These are phyloP conservation scores for Colletotrichum caudatum DNA, from an alignment of 2,329 filamentous ascomycete species.

Conservation along the genomic window DNA sequence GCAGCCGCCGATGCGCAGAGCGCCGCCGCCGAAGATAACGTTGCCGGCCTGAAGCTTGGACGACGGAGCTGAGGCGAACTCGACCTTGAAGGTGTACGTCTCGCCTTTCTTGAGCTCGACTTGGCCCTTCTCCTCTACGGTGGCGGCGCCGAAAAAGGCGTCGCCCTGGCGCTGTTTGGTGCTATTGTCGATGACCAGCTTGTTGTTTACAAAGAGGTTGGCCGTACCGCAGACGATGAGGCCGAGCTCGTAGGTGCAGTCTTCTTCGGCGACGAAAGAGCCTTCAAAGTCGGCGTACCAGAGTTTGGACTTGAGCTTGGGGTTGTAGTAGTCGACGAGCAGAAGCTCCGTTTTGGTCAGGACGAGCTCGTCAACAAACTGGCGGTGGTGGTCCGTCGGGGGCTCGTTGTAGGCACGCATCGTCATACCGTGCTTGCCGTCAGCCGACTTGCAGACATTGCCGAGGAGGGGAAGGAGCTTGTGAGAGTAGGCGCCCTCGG, in stretches of 20 bases:
- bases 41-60: slow-evolving; percentile 65
- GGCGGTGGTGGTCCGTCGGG: slow-evolving; percentile 59
- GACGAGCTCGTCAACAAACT: slow-evolving; percentile 63
- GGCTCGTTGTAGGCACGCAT: slow-evolving; percentile 74
- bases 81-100: slow-evolving; percentile 68
- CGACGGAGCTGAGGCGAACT: slow-evolving; percentile 70
- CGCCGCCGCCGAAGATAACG: slow-evolving; percentile 68
- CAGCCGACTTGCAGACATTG: slow-evolving; percentile 60
- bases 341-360: slow-evolving; percentile 63
- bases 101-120: slow-evolving; percentile 70
- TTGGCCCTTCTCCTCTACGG: slow-evolving; percentile 71
- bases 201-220: slow-evolving; percentile 72
- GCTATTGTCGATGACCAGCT: slow-evolving; percentile 74
- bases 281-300: slow-evolving; percentile 74
- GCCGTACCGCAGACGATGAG: slow-evolving; percentile 74
- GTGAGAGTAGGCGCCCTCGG: slow-evolving; percentile 73
- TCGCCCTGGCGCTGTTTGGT: slow-evolving; percentile 72
- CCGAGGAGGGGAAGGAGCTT: slow-evolving; percentile 72
- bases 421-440: slow-evolving; percentile 68
- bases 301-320: slow-evolving; percentile 62
- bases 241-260: slow-evolving; percentile 73
- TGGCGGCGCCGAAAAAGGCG: slow-evolving; percentile 74
- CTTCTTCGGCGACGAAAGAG: slow-evolving; percentile 69
- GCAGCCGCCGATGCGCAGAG: slow-evolving; percentile 71
- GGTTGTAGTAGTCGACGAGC: slow-evolving; percentile 64